phyloP scores from a whole-genome alignment of 176 grass and related monocot genomes.

The Carex scoparia region DNA sequence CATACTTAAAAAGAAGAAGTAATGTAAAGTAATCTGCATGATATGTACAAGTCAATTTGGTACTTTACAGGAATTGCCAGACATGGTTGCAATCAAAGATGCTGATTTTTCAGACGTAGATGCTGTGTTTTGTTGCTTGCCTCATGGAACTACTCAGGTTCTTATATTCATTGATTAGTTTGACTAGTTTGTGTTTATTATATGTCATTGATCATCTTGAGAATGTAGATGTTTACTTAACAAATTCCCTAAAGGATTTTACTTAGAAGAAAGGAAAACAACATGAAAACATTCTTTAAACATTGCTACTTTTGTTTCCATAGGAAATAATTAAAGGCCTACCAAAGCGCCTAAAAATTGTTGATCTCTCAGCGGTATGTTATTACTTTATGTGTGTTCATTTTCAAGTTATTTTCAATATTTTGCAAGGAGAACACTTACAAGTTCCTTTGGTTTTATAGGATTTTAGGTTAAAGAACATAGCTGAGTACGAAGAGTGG shows the following conservation, averaged over 20 bases:
- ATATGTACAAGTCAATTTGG: slow-evolving; percentile 23
- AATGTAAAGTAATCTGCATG: neutral
- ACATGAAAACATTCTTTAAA: neutral
- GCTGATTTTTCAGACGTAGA: slow-evolving; percentile 82
- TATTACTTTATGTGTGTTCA: neutral
- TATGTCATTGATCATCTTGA: neutral
- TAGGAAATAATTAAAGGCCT: slow-evolving; percentile 93
- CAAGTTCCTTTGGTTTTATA: slow-evolving; percentile 14
- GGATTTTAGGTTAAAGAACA: slow-evolving; percentile 79
- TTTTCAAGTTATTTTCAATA: slow-evolving; percentile 11
- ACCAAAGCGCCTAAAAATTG: slow-evolving; percentile 72
- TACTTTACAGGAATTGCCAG: slow-evolving; percentile 62
- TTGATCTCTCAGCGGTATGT: slow-evolving; percentile 95
- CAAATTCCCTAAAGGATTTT: neutral
- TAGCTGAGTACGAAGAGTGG: slow-evolving; percentile 86
- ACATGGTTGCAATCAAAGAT: slow-evolving; percentile 89
- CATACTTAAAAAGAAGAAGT: neutral
- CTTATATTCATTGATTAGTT: slow-evolving; percentile 1
- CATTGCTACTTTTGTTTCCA: slow-evolving; percentile 18
- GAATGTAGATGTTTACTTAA: neutral
- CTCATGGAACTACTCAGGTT: slow-evolving; percentile 90
- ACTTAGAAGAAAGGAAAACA: neutral
- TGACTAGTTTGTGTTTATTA: neutral
- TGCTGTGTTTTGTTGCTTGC: slow-evolving; percentile 99
- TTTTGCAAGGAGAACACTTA: neutral